Conservation (phyloP, 1,284 basidiomycete species). For the Austroboletus niveus region DNA sequence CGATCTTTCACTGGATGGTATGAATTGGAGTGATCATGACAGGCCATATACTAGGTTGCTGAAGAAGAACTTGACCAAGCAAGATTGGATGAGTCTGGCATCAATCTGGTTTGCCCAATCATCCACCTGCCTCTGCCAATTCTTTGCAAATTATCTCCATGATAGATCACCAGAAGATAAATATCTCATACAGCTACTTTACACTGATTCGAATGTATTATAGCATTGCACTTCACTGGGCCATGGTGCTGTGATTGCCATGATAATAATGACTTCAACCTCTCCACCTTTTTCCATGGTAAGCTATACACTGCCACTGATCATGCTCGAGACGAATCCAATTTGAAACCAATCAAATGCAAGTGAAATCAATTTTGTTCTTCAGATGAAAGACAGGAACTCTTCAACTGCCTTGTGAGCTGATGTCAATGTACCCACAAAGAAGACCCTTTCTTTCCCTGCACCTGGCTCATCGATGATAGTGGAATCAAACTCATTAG, state of each 20-base stretch:
- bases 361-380: neutral
- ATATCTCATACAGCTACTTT: neutral
- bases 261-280: neutral
- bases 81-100: neutral
- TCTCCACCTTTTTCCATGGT: conserved; percentile 1
- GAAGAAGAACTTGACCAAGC: neutral
- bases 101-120: neutral
- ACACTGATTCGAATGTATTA: neutral
- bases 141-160: neutral
- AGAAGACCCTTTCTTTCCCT: no score
- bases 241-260: conserved; percentile 3
- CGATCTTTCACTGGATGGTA: no score
- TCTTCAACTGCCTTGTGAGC: no score
- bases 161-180: neutral
- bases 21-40: no score
- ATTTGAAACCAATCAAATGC: neutral
- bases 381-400: neutral
- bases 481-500: no score
- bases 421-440: no score
- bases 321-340: neutral
- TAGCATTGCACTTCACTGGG: neutral
- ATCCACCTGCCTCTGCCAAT: neutral
- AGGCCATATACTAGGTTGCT: no score
- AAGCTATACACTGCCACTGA: neutral
- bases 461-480: no score